phyloP scores from a whole-genome alignment of 176 grass and related monocot genomes.

The Hordeum vulgare region DNA sequence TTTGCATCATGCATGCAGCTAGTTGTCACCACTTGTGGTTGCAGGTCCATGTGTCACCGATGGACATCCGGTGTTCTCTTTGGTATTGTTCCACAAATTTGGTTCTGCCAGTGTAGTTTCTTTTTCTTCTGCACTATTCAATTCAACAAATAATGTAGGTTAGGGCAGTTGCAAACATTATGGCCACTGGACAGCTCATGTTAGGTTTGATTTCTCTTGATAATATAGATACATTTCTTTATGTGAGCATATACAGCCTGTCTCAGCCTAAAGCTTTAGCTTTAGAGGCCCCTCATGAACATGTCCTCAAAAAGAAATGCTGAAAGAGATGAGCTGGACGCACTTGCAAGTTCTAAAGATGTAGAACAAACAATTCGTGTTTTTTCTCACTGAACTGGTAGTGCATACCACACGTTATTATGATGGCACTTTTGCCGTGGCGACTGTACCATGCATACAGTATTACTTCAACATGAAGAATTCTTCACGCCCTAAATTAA shows the following conservation, averaged over 20 bases:
- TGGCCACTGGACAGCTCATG: neutral
- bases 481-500: neutral
- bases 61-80: neutral
- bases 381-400: slow-evolving; percentile 2
- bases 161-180: neutral
- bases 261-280: neutral
- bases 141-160: neutral
- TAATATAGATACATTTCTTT: neutral
- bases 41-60: neutral
- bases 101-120: neutral
- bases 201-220: neutral
- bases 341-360: neutral
- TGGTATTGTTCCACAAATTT: neutral
- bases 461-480: slow-evolving; percentile 15
- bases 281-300: neutral
- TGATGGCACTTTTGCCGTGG: slow-evolving; percentile 11
- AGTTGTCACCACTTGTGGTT: neutral
- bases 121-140: neutral
- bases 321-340: neutral
- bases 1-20: neutral
- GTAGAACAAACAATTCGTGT: slow-evolving; percentile 14
- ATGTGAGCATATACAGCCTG: neutral
- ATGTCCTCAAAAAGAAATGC: neutral
- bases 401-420: slow-evolving; percentile 13
- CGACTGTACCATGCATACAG: neutral